phyloP scores from a whole-genome alignment of 164 flowering plant genomes.

The Taxillus chinensis region DNA sequence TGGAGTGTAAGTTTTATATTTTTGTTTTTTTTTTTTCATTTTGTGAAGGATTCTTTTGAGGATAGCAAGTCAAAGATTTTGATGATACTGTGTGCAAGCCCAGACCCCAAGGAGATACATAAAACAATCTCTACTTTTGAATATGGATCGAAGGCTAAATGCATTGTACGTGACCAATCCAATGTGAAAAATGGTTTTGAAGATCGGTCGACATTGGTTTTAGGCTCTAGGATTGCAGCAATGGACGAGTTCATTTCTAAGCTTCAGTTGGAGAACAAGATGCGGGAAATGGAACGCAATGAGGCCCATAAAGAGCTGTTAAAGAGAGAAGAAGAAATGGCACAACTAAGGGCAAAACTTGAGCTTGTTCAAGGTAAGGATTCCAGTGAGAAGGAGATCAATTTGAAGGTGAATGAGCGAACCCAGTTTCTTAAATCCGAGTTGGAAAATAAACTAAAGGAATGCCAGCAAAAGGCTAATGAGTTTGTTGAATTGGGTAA shows the following conservation, averaged over 20 bases:
- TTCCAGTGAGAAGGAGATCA: slow-evolving; percentile 69
- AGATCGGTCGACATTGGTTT: slow-evolving; percentile 46
- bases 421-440: slow-evolving; percentile 42
- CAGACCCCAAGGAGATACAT: slow-evolving; percentile 88
- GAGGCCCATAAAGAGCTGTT: slow-evolving; percentile 58
- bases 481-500: slow-evolving; percentile 64
- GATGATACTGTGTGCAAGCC: slow-evolving; percentile 96
- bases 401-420: slow-evolving; percentile 60
- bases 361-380: slow-evolving; percentile 31
- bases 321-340: slow-evolving; percentile 80
- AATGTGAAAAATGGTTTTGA: slow-evolving; percentile 53
- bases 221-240: slow-evolving; percentile 81
- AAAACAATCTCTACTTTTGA: slow-evolving; percentile 87
- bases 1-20: background rate
- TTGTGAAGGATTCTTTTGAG: slow-evolving; percentile 82
- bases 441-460: slow-evolving; percentile 59
- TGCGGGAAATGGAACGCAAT: slow-evolving; percentile 61
- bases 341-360: slow-evolving; percentile 47
- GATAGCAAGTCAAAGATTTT: slow-evolving; percentile 87
- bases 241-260: slow-evolving; percentile 86
- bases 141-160: slow-evolving; percentile 98
- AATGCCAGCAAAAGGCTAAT: slow-evolving; percentile 66
- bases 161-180: slow-evolving; percentile 80
- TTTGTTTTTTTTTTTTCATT: background rate
- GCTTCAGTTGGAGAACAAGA: slow-evolving; percentile 80